Evolutionary conservation across 495 filamentous ascomycete species (phyloP).

Genomic region (Filosporella fistucella): DNA sequence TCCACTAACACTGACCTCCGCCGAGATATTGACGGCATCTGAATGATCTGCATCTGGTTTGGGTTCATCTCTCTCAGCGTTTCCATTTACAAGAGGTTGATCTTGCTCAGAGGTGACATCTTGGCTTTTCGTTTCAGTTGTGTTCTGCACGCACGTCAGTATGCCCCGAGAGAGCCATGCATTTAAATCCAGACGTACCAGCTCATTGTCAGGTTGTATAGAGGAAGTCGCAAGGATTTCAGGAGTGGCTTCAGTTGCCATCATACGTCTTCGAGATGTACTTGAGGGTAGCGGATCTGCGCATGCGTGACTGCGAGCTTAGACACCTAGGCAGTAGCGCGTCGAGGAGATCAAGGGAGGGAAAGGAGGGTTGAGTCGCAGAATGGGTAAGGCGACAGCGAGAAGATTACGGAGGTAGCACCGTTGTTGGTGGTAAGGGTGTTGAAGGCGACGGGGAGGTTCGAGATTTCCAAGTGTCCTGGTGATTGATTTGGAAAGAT

Average conservation of each 20-base stretch:
- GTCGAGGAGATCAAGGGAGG: constrained; percentile 6
- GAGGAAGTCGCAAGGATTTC: constrained; percentile 46
- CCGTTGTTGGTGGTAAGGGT: constrained; percentile 16
- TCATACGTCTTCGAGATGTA: constrained; percentile 40
- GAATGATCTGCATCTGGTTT: constrained; percentile 45
- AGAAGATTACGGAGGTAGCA: constrained; percentile 13
- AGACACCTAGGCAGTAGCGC: constrained; percentile 5
- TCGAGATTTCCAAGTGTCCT: too few species aligned
- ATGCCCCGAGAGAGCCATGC: background rate
- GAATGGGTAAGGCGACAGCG: constrained; percentile 9
- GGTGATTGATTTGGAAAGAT: too few species aligned
- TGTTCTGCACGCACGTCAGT: constrained; percentile 22
- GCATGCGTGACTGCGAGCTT: constrained; percentile 24
- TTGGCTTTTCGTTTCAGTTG: constrained; percentile 25
- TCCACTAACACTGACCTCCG: constrained; percentile 55
- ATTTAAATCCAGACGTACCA: constrained; percentile 31
- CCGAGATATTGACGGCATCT: constrained; percentile 45
- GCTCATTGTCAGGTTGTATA: constrained; percentile 39
- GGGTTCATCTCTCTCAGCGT: constrained; percentile 32
- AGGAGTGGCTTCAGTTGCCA: constrained; percentile 52
- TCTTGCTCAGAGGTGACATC: constrained; percentile 34
- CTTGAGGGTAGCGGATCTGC: constrained; percentile 22
- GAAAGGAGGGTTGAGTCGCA: constrained; percentile 16
- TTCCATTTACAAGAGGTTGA: constrained; percentile 39
- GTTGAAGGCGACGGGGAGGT: constrained; percentile 1